Base-by-base conservation (phyloP, 805 yeast species). In the Hanseniaspora singularis region DNA sequence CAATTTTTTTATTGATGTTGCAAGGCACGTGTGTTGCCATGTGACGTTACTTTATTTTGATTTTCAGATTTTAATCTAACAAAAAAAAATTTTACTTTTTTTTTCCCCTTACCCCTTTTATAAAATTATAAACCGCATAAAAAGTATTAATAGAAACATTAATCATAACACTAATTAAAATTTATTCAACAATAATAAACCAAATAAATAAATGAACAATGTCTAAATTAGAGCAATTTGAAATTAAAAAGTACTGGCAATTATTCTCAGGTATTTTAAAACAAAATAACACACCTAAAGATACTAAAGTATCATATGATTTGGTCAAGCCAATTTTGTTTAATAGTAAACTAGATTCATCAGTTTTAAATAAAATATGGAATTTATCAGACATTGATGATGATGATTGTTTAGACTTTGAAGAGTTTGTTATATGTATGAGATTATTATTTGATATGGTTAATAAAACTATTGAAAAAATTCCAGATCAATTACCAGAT, bases 341-440 rank as follows among this genome's bases (percentile, higher is more conserved):
- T 64, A 92, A 92, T 65, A 86, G 96, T 38, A 81, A 84, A 57
- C 73, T 92, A 50, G 73, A 75, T 52, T 86, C 85, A 45, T 71
- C 74, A n/a, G 77, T 86, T 57, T 69, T 92, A 53, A 79, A 85
- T 36, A 73, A 76, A 59, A 77, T 92, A 37, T 92, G 98, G 98
- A 85, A 84, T 56, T 65, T 92, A 40, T 79, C 89, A 2, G 99
- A 92, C 61, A 84, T 89, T 48, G 98, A 92, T 63, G 76, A 77
- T 38, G 98, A 92, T 63, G 96, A 95, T 10, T 69, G 71, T 54
- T 70, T 92, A 55, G 99, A 92, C 64, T 92, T 92, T 62, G 99
- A 92, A 64, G 99, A 92, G 66, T 92, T 92, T 63, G 92, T 96
- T 59, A 85, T 92, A 52, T 89, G 96, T 44, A 92, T 92, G 99